A percentile compares a stretch with the other conserved stretches of the same genome.
Evolutionary conservation across 2,329 filamentous ascomycete species (phyloP).

Genomic region (Claviceps africana): DNA sequence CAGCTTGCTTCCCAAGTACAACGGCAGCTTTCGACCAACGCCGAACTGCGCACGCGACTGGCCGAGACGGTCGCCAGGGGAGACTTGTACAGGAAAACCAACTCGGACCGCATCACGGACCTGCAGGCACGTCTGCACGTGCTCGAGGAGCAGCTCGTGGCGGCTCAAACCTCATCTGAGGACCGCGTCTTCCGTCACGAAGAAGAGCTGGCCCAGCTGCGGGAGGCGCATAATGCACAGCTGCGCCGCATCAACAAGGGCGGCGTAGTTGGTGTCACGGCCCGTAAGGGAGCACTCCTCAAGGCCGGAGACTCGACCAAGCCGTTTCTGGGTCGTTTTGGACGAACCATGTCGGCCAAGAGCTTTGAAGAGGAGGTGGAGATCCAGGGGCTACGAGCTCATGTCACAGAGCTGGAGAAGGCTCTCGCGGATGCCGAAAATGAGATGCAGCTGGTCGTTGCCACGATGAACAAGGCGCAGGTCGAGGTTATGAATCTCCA

Average conservation of each 20-base stretch:
- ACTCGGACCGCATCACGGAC: conserved; percentile 66
- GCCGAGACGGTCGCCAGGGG: conserved; percentile 68
- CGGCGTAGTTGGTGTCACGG: conserved; percentile 16
- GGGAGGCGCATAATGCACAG: conserved; percentile 63
- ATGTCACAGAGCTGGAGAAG: conserved; percentile 73
- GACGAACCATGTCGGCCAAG: conserved; percentile 43
- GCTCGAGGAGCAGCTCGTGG: conserved; percentile 72
- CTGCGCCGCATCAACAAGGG: conserved; percentile 57
- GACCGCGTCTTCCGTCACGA: conserved; percentile 73
- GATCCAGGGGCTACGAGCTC: conserved; percentile 60
- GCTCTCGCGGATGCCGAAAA: conserved; percentile 45
- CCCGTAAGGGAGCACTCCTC: conserved; percentile 20
- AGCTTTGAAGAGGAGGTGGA: conserved; percentile 59
- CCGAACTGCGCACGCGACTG: conserved; percentile 60
- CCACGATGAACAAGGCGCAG: conserved; percentile 67
- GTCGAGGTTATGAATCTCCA: conserved; percentile 73
- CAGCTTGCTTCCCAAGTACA: conserved; percentile 66
- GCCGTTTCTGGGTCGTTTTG: conserved; percentile 21
- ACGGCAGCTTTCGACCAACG: conserved; percentile 66
- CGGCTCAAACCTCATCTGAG: conserved; percentile 75
- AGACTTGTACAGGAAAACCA: conserved; percentile 68
- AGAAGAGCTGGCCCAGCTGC: conserved; percentile 63
- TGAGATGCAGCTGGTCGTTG: conserved; percentile 72
- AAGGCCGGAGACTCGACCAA: conserved; percentile 17
- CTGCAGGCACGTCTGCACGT: conserved; percentile 68